phyloP scores from a whole-genome alignment of 2,329 filamentous ascomycete genomes.

The Clonostachys byssicola region DNA sequence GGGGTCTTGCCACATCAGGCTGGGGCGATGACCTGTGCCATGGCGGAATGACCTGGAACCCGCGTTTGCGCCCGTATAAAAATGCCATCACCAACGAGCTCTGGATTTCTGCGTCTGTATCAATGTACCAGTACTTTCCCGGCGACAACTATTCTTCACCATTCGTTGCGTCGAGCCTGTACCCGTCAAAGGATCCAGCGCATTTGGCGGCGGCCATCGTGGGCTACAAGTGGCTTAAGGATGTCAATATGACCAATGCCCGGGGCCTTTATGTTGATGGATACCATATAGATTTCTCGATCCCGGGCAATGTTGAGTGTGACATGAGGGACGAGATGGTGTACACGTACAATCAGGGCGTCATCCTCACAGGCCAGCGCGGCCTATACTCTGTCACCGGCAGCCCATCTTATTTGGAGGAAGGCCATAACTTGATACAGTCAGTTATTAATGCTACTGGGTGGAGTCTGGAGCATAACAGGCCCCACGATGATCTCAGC shows the following conservation, averaged over 20 bases:
- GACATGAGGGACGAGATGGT: conserved; percentile 83
- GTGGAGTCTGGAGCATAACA: conserved; percentile 50
- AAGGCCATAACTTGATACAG: conserved; percentile 74
- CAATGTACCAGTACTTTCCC: conserved; percentile 88
- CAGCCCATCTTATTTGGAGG: conserved; percentile 64
- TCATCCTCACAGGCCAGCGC: conserved; percentile 76
- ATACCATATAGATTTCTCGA: conserved; percentile 70
- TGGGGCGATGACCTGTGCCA: conserved; percentile 80
- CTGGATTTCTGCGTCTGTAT: conserved; percentile 77
- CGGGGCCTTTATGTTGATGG: conserved; percentile 80
- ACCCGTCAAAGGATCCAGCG: conserved; percentile 44
- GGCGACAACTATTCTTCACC: conserved; percentile 73
- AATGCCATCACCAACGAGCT: conserved; percentile 96
- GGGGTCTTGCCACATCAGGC: conserved; percentile 71
- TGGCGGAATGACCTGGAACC: conserved; percentile 91
- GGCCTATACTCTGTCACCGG: conserved; percentile 78
- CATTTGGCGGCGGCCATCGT: conserved; percentile 72
- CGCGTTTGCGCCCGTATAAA: conserved; percentile 77
- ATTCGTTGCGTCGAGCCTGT: conserved; percentile 10
- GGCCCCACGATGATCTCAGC: conserved; percentile 32
- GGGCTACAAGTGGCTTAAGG: conserved; percentile 76
- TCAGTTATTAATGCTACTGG: conserved; percentile 76
- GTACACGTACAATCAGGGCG: conserved; percentile 94
- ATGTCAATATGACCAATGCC: conserved; percentile 75
- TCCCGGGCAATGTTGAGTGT: conserved; percentile 66